A percentile compares a stretch with the other conserved stretches of the same genome.
phyloP scores from a whole-genome alignment of 768 basidiomycete species.

The Leccinum obscurum region DNA sequence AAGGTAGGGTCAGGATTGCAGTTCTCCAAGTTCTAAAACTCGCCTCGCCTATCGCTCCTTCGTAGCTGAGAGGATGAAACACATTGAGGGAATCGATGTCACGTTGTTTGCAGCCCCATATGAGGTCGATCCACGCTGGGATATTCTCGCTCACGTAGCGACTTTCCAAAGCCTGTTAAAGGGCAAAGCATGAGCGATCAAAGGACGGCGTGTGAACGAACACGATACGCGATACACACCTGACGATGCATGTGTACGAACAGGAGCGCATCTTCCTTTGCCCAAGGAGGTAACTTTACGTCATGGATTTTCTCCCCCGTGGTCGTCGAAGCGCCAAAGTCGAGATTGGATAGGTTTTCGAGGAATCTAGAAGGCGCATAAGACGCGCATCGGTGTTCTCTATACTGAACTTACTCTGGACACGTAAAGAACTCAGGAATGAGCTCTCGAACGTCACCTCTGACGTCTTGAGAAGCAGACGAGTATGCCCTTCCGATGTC shows the following conservation, averaged over 20 bases:
- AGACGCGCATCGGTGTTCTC: not conserved
- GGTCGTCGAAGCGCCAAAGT: slow-evolving; percentile 74
- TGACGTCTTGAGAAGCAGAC: slow-evolving; percentile 80
- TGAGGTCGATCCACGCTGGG: slow-evolving; percentile 90
- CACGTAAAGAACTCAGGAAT: slow-evolving; percentile 88
- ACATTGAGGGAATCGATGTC: slow-evolving; percentile 77
- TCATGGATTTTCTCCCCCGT: slow-evolving; percentile 81
- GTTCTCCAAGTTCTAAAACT: not conserved
- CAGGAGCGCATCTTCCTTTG: slow-evolving; percentile 75
- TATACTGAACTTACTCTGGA: slow-evolving; percentile 56
- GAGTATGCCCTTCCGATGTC: slow-evolving; percentile 80
- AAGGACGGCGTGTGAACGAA: not conserved
- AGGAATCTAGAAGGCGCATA: slow-evolving; percentile 59
- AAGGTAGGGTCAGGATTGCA: not conserved
- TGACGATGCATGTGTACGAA: slow-evolving; percentile 79
- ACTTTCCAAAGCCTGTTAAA: slow-evolving; percentile 77
- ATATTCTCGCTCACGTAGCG: slow-evolving; percentile 81
- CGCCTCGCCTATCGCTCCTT: slow-evolving; percentile 74
- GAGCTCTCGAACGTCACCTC: slow-evolving; percentile 92
- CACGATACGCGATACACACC: slow-evolving; percentile 38
- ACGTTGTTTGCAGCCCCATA: slow-evolving; percentile 87
- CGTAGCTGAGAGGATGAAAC: slow-evolving; percentile 93
- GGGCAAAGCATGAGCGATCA: not conserved
- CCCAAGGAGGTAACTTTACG: slow-evolving; percentile 91
- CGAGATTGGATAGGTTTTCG: slow-evolving; percentile 74